These are phyloP conservation scores for Avena eriantha DNA, from an alignment of 176 grass and related monocot genomes.

Conservation along the genomic window DNA sequence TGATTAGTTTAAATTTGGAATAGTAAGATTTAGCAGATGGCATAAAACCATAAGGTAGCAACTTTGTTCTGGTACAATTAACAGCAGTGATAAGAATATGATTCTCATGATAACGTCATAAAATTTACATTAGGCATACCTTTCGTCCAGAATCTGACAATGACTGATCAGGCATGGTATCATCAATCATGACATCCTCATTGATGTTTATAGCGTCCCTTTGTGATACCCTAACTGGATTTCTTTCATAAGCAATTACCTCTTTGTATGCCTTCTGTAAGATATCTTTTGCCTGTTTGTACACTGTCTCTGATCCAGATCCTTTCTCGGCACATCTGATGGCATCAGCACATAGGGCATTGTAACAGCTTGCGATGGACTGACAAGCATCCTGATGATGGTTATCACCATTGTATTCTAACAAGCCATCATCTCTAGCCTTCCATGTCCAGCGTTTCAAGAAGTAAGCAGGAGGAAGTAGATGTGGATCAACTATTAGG, in stretches of 20 bases:
- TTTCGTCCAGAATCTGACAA: constrained; percentile 79
- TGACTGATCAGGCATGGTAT: constrained; percentile 69
- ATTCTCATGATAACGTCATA: constrained; percentile 21
- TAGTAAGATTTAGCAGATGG: not conserved
- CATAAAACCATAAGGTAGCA: constrained; percentile 5
- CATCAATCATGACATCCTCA: constrained; percentile 81
- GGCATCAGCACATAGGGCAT: constrained; percentile 73
- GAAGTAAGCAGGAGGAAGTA: constrained; percentile 72
- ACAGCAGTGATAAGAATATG: constrained; percentile 4
- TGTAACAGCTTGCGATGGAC: constrained; percentile 63
- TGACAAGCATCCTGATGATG: constrained; percentile 52
- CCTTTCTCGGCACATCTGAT: constrained; percentile 80
- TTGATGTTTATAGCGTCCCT: constrained; percentile 95
- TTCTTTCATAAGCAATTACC: constrained; percentile 78
- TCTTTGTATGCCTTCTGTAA: constrained; percentile 81
- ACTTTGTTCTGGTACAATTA: constrained; percentile 4
- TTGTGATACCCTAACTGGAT: constrained; percentile 56
- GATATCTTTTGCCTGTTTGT: constrained; percentile 85
- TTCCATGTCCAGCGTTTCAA: constrained; percentile 84
- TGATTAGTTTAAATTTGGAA: constrained; percentile 36
- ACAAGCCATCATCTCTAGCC: constrained; percentile 60
- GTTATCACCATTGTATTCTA: constrained; percentile 55
- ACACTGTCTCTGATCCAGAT: constrained; percentile 56
- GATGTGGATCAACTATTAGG: constrained; percentile 69
- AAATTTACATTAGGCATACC: constrained; percentile 51